These are phyloP conservation scores for Chaetoceros muelleri DNA, from an alignment of 108 stramenopile genomes.

Conservation along the genomic window DNA sequence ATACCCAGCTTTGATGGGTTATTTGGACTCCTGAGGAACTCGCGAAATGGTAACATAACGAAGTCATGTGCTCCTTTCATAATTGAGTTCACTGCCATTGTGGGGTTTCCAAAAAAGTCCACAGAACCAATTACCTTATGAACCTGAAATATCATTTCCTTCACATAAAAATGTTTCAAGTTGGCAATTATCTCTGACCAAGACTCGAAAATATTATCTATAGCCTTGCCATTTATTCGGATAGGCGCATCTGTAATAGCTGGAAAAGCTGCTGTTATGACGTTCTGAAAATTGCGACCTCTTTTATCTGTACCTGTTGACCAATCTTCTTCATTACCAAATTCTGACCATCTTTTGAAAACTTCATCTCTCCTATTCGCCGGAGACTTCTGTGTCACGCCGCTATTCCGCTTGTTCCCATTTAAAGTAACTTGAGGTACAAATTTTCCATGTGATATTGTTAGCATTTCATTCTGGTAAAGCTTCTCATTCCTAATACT, in stretches of 20 bases:
- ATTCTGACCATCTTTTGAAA: slow-evolving; percentile 25
- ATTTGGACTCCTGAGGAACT: slow-evolving; percentile 70
- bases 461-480: neutral
- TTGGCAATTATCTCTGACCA: slow-evolving; percentile 41
- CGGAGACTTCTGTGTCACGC: neutral
- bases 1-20: slow-evolving; percentile 81
- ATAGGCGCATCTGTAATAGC: slow-evolving; percentile 83
- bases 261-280: slow-evolving; percentile 45
- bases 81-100: slow-evolving; percentile 74
- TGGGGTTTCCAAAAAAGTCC: slow-evolving; percentile 93
- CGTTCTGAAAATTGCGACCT: slow-evolving; percentile 12
- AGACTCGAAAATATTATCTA: slow-evolving; percentile 60
- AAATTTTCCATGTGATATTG: neutral
- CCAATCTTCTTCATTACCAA: neutral
- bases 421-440: neutral
- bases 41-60: slow-evolving; percentile 78
- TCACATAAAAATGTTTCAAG: slow-evolving; percentile 66
- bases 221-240: slow-evolving; percentile 66
- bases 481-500: too few species aligned
- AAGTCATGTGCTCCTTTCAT: slow-evolving; percentile 88
- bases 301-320: neutral
- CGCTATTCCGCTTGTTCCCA: neutral
- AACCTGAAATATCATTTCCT: slow-evolving; percentile 79
- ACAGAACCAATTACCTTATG: slow-evolving; percentile 91
- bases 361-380: slow-evolving; percentile 11